Evolutionary conservation across 2,329 filamentous ascomycete genomes (phyloP), one percentile per base, ranked within the genome.

Genomic region (Xylariaceae sp.): DNA sequence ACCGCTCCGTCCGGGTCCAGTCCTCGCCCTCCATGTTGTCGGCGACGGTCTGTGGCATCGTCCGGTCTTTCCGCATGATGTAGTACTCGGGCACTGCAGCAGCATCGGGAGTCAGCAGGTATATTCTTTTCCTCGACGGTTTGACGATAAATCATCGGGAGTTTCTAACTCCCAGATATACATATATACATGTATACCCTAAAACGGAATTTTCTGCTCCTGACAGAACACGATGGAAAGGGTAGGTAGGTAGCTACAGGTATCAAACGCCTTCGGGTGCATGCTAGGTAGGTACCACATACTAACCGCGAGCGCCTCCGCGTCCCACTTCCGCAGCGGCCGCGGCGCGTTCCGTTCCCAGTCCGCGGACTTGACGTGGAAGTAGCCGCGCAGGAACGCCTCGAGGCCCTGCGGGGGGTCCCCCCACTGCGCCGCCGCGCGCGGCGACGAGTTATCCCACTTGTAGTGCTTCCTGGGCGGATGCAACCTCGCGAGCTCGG

Each of bases 51-150:
- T 83, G 75, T 0, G 85, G 83, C 82, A 90, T 89, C 1, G 78
- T 80, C 7, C 76, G 73, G 45, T 80, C 65, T 2, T 79, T 69
- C 1, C 78, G 81, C 85, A 90, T 87, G 63, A 89, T 78, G 72
- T 90, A 90, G 74, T 89, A 89, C 50, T 82, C 76, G 0, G 87
- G 87, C 77, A 90, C n/a, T n/a, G n/a, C n/a, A n/a, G n/a, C n/a
- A n/a, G n/a, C n/a, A n/a, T n/a, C n/a, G n/a, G n/a, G n/a, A n/a
- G n/a, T n/a, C n/a, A n/a, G n/a, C n/a, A n/a, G n/a, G n/a, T n/a
- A n/a, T n/a, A n/a, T n/a, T n/a, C n/a, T n/a, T n/a, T n/a, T n/a
- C n/a, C n/a, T n/a, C n/a, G n/a, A n/a, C n/a, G n/a, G n/a, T n/a
- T n/a, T n/a, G n/a, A n/a, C n/a, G n/a, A n/a, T n/a, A n/a, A n/a